Conservation (phyloP, 1,284 basidiomycete genomes). For the Rugiboletus extremiorientalis region DNA sequence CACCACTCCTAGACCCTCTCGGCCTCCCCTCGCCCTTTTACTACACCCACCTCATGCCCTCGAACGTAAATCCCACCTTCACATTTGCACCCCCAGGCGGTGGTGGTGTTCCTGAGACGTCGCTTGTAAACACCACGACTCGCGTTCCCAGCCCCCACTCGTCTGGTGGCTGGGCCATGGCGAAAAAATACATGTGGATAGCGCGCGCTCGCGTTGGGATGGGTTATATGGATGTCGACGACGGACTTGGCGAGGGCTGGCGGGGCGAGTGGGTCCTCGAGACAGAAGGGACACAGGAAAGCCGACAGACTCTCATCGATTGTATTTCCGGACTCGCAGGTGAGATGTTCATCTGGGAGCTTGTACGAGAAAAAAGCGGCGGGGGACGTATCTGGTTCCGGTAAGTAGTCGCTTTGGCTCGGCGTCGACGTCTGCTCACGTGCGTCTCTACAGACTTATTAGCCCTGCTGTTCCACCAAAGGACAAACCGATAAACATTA, state of each 20-base stretch:
- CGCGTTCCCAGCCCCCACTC: conserved; percentile 57
- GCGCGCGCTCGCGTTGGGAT: conserved; percentile 46
- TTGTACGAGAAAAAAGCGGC: conserved; percentile 60
- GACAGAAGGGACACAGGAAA: conserved; percentile 70
- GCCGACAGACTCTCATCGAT: conserved; percentile 53
- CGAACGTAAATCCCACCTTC: conserved; percentile 49
- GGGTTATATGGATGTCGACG: conserved; percentile 37
- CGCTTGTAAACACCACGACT: conserved; percentile 37
- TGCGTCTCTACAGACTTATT: conserved; percentile 18
- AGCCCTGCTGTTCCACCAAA: conserved; percentile 21
- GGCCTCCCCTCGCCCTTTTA: conserved; percentile 70
- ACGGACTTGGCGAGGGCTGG: conserved; percentile 64
- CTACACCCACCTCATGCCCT: conserved; percentile 63
- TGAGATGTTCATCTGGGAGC: conserved; percentile 50
- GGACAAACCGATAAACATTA: conserved; percentile 23
- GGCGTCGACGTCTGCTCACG: background rate
- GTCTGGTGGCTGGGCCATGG: conserved; percentile 53
- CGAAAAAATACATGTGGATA: conserved; percentile 61
- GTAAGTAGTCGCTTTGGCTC: conserved; percentile 37
- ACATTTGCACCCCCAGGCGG: conserved; percentile 33
- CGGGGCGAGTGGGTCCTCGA: conserved; percentile 74
- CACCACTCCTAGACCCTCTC: conserved; percentile 55
- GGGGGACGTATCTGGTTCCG: conserved; percentile 62
- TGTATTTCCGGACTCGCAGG: conserved; percentile 45
- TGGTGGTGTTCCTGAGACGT: conserved; percentile 39